phyloP scores from a whole-genome alignment of 2,329 filamentous ascomycete genomes.

The Hirsutella rhossiliensis region DNA sequence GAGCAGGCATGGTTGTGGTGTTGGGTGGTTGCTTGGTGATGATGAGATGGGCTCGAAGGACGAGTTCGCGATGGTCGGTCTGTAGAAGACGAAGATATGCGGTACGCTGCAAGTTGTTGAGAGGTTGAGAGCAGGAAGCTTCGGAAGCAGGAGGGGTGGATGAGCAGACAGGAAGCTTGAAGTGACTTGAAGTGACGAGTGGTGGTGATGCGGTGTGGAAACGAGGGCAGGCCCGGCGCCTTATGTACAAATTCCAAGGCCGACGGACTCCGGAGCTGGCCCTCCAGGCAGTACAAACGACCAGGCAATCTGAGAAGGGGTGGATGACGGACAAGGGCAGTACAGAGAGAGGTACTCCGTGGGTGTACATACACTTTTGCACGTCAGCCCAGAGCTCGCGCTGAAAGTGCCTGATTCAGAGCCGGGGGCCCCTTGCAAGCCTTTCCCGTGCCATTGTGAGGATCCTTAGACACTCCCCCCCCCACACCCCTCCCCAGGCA shows the following conservation, averaged over 20 bases:
- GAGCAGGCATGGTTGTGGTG: slow-evolving; percentile 36
- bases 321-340: slow-evolving; percentile 1
- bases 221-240: slow-evolving; percentile 1
- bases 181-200: background rate
- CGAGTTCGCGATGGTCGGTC: background rate
- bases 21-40: slow-evolving; percentile 7
- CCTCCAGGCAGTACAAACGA: background rate
- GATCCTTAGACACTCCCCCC: background rate
- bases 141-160: no score
- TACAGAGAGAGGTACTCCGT: background rate
- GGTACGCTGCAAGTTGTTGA: no score
- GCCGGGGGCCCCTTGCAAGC: slow-evolving; percentile 1
- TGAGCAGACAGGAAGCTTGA: no score
- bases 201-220: slow-evolving; percentile 1
- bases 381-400: slow-evolving; percentile 4
- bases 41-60: slow-evolving; percentile 3
- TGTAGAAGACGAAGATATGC: background rate
- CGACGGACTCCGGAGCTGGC: background rate
- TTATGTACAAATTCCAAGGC: slow-evolving; percentile 4
- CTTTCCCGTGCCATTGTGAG: slow-evolving; percentile 2
- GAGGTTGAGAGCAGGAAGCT: no score
- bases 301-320: slow-evolving; percentile 2
- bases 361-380: no score
- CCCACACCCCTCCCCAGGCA: background rate
- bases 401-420: slow-evolving; percentile 6